A percentile compares a stretch with the other conserved stretches of the same genome.
These are phyloP conservation scores for Scalesia atractyloides DNA, from an alignment of 129 eudicot genomes.

Conservation along the genomic window DNA sequence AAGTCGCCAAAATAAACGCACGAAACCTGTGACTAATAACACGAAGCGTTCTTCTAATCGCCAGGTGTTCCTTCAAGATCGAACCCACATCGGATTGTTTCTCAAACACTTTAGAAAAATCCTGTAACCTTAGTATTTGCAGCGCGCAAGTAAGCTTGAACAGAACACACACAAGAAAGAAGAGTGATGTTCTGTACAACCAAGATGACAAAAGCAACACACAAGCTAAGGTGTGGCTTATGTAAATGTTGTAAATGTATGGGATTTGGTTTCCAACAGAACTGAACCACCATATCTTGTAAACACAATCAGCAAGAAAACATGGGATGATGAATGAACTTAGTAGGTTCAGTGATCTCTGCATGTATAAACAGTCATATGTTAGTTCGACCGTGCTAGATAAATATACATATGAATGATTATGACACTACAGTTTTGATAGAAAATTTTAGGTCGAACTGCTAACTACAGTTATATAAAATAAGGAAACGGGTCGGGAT, in stretches of 20 bases:
- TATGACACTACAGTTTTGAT: neutral
- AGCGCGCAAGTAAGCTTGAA: constrained; percentile 72
- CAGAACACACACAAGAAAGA: constrained; percentile 75
- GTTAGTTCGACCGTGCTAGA: constrained; percentile 16
- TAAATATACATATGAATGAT: neutral
- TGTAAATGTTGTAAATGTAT: constrained; percentile 46
- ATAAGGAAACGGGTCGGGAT: no score
- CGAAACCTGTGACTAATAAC: constrained; percentile 91
- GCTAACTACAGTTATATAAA: no score
- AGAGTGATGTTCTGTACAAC: constrained; percentile 80
- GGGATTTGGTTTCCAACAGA: constrained; percentile 74
- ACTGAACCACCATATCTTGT: constrained; percentile 89
- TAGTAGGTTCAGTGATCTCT: constrained; percentile 79
- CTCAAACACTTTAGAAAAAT: constrained; percentile 72
- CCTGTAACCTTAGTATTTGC: constrained; percentile 76
- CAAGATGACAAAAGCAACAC: constrained; percentile 62
- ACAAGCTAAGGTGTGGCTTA: constrained; percentile 67
- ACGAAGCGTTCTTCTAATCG: constrained; percentile 70
- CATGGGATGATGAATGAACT: constrained; percentile 76
- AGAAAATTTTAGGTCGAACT: no score
- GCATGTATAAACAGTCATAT: constrained; percentile 29
- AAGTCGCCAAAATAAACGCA: constrained; percentile 55
- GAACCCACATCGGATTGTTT: constrained; percentile 65
- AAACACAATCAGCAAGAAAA: constrained; percentile 56
- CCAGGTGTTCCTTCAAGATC: constrained; percentile 68